Evolutionary conservation across 306 rosid genomes (phyloP).

Genomic region (Casuarina equisetifolia): DNA sequence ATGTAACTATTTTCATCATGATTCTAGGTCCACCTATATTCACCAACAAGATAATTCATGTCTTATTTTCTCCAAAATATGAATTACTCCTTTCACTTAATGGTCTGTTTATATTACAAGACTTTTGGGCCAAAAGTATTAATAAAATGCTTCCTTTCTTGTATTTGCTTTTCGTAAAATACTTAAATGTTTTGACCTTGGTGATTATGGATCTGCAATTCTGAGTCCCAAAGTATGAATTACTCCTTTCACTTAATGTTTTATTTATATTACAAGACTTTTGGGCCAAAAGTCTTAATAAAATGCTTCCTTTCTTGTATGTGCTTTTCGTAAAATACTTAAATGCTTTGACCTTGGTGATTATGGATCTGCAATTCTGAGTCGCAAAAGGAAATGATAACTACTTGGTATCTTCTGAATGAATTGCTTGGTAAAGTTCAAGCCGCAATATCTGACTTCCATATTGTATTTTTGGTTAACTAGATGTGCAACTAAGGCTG

Average conservation of each 20-base stretch:
- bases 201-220: neutral
- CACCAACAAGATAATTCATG: neutral
- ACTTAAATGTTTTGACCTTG: neutral
- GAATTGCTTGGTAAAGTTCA: slow-evolving; percentile 4
- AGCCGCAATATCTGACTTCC: slow-evolving; percentile 10
- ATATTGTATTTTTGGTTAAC: slow-evolving; percentile 21
- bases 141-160: neutral
- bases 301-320: neutral
- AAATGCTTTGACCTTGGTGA: neutral
- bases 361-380: neutral
- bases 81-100: neutral
- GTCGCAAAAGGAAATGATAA: neutral
- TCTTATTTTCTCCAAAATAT: neutral
- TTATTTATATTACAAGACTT: neutral
- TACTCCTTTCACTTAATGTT: neutral
- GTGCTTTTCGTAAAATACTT: neutral
- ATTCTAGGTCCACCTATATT: neutral
- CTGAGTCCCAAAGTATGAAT: neutral
- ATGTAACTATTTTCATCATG: neutral
- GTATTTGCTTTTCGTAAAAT: neutral
- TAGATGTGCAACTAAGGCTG: slow-evolving; percentile 69
- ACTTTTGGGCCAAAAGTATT: neutral
- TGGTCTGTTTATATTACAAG: neutral
- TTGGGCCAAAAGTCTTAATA: neutral
- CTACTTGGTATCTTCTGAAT: neutral